phyloP scores from a whole-genome alignment of 1,139 yeast genomes.

The Protomyces pachydermus region DNA sequence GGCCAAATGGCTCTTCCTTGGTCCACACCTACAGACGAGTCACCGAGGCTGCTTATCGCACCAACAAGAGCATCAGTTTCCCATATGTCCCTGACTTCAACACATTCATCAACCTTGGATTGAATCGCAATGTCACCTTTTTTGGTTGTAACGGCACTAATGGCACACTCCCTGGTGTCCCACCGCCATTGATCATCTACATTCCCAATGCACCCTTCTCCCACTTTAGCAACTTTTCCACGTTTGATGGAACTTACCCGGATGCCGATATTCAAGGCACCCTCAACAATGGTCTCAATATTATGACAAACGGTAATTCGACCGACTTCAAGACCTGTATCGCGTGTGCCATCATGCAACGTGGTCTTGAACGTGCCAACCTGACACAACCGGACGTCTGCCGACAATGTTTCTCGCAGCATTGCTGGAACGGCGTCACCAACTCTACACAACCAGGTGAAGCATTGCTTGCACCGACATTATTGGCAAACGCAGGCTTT shows the following conservation, averaged over 20 bases:
- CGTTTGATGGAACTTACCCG: slow-evolving; percentile 61
- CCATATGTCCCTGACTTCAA: slow-evolving; percentile 79
- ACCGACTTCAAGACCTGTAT: slow-evolving; percentile 80
- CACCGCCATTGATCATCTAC: slow-evolving; percentile 73
- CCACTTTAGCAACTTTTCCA: slow-evolving; percentile 63
- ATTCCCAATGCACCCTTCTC: slow-evolving; percentile 68
- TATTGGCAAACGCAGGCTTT: slow-evolving; percentile 5
- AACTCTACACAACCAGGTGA: slow-evolving; percentile 7
- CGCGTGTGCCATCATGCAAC: slow-evolving; percentile 81
- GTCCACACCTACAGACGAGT: slow-evolving; percentile 49
- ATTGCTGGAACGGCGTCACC: slow-evolving; percentile 71
- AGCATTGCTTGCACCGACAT: slow-evolving; percentile 15
- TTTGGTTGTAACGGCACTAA: slow-evolving; percentile 79
- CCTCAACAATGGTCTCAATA: slow-evolving; percentile 58
- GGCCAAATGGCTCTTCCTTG: slow-evolving; percentile 75
- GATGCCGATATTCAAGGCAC: slow-evolving; percentile 55
- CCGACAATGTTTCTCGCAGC: slow-evolving; percentile 59
- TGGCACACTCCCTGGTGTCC: slow-evolving; percentile 35
- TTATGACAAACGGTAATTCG: slow-evolving; percentile 63
- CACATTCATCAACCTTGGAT: slow-evolving; percentile 49
- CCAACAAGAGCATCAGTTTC: slow-evolving; percentile 62
- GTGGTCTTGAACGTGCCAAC: slow-evolving; percentile 71
- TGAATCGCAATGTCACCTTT: slow-evolving; percentile 64
- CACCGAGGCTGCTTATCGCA: slow-evolving; percentile 54
- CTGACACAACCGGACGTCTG: slow-evolving; percentile 66